These are phyloP conservation scores for Botryosphaeria dothidea DNA, from an alignment of 2,329 filamentous ascomycete genomes.

Conservation along the genomic window DNA sequence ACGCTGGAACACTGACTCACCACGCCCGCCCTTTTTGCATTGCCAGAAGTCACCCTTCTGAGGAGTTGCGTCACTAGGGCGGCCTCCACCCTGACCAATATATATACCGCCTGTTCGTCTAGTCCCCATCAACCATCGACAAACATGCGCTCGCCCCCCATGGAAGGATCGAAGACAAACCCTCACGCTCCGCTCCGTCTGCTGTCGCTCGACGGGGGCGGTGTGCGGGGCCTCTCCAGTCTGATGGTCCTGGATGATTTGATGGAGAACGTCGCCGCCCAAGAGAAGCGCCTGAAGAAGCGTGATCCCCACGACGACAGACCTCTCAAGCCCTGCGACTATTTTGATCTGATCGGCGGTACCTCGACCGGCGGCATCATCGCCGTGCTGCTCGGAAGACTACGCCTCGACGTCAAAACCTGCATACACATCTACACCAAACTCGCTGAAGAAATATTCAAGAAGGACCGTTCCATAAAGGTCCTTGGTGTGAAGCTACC, in stretches of 20 bases:
- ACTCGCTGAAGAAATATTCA: slow-evolving; percentile 40
- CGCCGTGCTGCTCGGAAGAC: slow-evolving; percentile 40
- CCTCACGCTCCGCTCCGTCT: slow-evolving; percentile 36
- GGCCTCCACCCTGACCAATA: background rate
- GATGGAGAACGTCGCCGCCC: slow-evolving; percentile 40
- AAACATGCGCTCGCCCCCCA: slow-evolving; percentile 14
- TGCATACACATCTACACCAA: slow-evolving; percentile 40
- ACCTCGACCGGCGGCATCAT: slow-evolving; percentile 44
- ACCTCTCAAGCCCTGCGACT: slow-evolving; percentile 39
- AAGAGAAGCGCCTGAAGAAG: slow-evolving; percentile 38
- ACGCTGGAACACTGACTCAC: slow-evolving; percentile 2
- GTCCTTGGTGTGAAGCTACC: slow-evolving; percentile 38
- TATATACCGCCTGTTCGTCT: background rate
- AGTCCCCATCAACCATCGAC: background rate
- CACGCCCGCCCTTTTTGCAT: background rate
- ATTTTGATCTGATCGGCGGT: slow-evolving; percentile 43
- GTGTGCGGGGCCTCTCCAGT: slow-evolving; percentile 40
- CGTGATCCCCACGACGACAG: slow-evolving; percentile 29
- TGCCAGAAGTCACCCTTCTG: background rate
- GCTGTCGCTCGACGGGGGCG: slow-evolving; percentile 40
- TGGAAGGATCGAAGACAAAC: slow-evolving; percentile 14
- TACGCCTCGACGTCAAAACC: slow-evolving; percentile 38
- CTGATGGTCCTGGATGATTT: slow-evolving; percentile 41
- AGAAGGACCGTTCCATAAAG: slow-evolving; percentile 37
- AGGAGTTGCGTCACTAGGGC: slow-evolving; percentile 7